Conservation (phyloP, 1,284 basidiomycete genomes). For the Irpex sp. region DNA sequence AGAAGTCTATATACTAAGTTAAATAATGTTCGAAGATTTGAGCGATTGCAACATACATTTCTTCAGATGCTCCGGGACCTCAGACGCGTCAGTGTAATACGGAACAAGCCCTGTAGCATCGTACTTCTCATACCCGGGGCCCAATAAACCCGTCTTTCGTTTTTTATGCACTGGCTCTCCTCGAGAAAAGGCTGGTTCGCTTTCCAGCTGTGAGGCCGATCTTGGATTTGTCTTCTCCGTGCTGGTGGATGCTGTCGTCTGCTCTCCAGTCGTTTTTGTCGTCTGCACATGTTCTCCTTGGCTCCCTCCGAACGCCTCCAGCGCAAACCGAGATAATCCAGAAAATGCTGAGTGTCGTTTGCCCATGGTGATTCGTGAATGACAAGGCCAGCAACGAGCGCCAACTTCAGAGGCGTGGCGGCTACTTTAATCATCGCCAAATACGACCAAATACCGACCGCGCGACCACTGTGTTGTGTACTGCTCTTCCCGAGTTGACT, state of each 20-base stretch:
- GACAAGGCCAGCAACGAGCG: no score
- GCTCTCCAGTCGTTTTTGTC: neutral
- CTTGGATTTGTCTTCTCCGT: neutral
- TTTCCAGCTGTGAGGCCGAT: neutral
- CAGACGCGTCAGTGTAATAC: constrained; percentile 54
- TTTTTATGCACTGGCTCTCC: constrained; percentile 26
- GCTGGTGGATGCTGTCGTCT: neutral
- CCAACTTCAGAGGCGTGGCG: neutral
- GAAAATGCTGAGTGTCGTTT: constrained; percentile 40
- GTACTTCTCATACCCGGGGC: constrained; percentile 37
- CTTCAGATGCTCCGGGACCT: constrained; percentile 73
- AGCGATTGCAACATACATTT: constrained; percentile 63
- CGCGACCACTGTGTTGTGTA: neutral
- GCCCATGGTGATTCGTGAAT: constrained; percentile 22
- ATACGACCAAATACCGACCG: neutral
- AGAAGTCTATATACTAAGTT: constrained; percentile 59
- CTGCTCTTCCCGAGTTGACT: neutral
- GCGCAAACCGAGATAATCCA: constrained; percentile 48
- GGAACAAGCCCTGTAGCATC: constrained; percentile 73
- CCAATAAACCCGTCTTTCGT: constrained; percentile 29
- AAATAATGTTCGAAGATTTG: constrained; percentile 2
- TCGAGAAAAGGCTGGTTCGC: neutral
- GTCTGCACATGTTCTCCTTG: neutral
- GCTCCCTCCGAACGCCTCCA: constrained; percentile 32
- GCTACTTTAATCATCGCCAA: neutral